phyloP scores from a whole-genome alignment of 768 basidiomycete species.

The Boletus speciosus region DNA sequence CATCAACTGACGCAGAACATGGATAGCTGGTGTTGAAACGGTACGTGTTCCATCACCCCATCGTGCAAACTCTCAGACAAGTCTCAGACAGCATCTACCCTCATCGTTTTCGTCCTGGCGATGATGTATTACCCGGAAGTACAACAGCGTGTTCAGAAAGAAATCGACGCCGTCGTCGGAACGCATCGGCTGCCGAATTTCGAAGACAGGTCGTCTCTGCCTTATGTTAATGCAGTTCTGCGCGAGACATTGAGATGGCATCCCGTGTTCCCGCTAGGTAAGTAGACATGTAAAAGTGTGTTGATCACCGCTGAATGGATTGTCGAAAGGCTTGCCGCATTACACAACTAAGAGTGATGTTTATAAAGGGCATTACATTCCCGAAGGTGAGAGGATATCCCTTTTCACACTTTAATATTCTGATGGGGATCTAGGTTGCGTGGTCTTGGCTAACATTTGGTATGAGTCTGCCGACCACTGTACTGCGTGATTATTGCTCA shows the following conservation, averaged over 20 bases:
- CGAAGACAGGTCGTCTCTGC: slow-evolving; percentile 27
- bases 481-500: slow-evolving; percentile 5
- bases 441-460: slow-evolving; percentile 32
- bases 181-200: slow-evolving; percentile 24
- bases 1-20: slow-evolving; percentile 1
- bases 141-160: slow-evolving; percentile 33
- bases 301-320: not conserved
- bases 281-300: not conserved
- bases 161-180: slow-evolving; percentile 34
- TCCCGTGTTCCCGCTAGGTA: slow-evolving; percentile 31
- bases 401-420: not conserved
- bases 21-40: slow-evolving; percentile 30
- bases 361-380: slow-evolving; percentile 25
- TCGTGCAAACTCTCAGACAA: slow-evolving; percentile 1
- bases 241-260: slow-evolving; percentile 36
- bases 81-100: slow-evolving; percentile 31
- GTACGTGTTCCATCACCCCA: slow-evolving; percentile 10
- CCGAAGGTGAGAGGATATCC: slow-evolving; percentile 18
- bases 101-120: slow-evolving; percentile 31
- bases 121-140: slow-evolving; percentile 35
- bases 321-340: slow-evolving; percentile 26
- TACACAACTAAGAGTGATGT: slow-evolving; percentile 25
- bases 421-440: slow-evolving; percentile 24
- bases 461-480: slow-evolving; percentile 2
- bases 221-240: slow-evolving; percentile 32